Evolutionary conservation across 2,329 filamentous ascomycete genomes (phyloP).

Genomic region (Ramularia endophylla): DNA sequence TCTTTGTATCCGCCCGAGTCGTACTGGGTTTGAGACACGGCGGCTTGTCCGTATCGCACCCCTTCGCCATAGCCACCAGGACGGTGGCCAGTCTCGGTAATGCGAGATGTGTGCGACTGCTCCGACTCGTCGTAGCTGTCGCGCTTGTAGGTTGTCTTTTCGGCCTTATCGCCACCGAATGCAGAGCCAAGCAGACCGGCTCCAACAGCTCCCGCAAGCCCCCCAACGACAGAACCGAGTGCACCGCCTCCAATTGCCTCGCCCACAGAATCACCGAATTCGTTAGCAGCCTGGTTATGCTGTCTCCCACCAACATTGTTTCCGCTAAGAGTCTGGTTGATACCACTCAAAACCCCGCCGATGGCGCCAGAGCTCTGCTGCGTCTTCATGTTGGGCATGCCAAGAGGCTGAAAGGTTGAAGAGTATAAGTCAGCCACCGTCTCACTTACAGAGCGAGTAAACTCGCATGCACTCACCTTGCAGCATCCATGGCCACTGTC

Average conservation of each 20-base stretch:
- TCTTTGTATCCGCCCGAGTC: conserved; percentile 52
- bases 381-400: conserved; percentile 61
- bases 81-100: conserved; percentile 55
- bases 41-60: conserved; percentile 53
- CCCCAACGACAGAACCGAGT: conserved; percentile 64
- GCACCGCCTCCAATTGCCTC: conserved; percentile 59
- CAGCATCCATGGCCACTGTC: conserved; percentile 84
- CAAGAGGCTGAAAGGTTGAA: too few relatives aligned
- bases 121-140: conserved; percentile 53
- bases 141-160: conserved; percentile 46
- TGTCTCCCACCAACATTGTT: conserved; percentile 34
- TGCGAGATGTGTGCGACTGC: conserved; percentile 55
- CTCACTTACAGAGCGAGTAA: too few relatives aligned
- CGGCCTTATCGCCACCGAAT: conserved; percentile 46
- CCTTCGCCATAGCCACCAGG: conserved; percentile 18
- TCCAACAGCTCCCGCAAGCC: conserved; percentile 54
- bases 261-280: conserved; percentile 48
- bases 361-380: conserved; percentile 40
- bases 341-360: conserved; percentile 33
- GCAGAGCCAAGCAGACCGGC: conserved; percentile 60
- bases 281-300: conserved; percentile 15
- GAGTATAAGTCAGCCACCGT: too few relatives aligned
- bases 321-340: conserved; percentile 26
- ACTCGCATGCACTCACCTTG: too few relatives aligned
- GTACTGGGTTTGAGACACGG: conserved; percentile 55